Base-by-base conservation (phyloP, 2,329 filamentous ascomycete species). In the Tolypocladium cylindrosporum region DNA sequence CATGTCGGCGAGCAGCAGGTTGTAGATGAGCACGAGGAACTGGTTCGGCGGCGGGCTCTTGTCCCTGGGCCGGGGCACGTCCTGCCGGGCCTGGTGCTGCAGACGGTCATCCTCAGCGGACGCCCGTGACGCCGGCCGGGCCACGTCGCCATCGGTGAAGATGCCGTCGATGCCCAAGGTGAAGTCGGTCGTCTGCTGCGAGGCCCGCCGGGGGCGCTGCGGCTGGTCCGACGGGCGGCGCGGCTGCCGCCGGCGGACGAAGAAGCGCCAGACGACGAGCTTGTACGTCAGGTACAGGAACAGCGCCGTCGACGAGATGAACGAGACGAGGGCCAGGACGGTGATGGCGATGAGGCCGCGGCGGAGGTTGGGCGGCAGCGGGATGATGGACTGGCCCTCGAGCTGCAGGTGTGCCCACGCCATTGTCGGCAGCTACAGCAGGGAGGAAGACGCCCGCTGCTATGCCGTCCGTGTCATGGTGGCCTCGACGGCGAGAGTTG, bases 21-120 rank as follows among this genome's bases (percentile, higher is more conserved):
- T 89, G 67, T 87, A 82, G 59, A 89, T 86, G 5, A 90, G 75
- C 0, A 89, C 74, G 36, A 89, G 77, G 65, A 89, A 87, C 68
- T 89, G 87, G 62, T 88, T 89, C 0, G 78, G 78, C 7, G 78
- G 78, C 6, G 75, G 72, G 24, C 73, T 70, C 43, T 67, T 69
- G 34, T 67, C 55, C 14, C 66, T 64, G n/a, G 60, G 52, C 37
- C 61, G 59, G 40, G 69, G 59, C 11, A 34, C 40, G 21, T 48
- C 50, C 14, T 50, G 57, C 11, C 19, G 58, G 51, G 43, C 19
- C 39, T 55, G 19, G 55, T 61, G 5, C n/a, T 36, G 37, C 55
- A 42, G 34, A 31, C 9, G 16, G 4, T 21, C 48, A 1, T 36
- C 7, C 1, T 52, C 48, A 2, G 14, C 13, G 14, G 45, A 37